Evolutionary conservation across 2,329 filamentous ascomycete species (phyloP).

Genomic region (Elsinoe fawcettii): DNA sequence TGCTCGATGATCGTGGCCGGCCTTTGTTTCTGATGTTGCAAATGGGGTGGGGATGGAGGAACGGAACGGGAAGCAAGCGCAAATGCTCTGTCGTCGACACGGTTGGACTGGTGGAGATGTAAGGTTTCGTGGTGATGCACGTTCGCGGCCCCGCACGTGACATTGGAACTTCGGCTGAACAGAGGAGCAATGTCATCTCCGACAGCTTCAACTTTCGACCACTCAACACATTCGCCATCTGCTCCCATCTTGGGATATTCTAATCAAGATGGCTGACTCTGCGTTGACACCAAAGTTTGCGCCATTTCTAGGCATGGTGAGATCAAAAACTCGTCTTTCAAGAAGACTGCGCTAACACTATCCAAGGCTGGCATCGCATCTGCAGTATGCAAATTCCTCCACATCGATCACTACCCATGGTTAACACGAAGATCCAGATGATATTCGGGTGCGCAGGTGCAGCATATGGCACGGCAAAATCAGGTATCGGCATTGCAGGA

Average conservation of each 20-base stretch:
- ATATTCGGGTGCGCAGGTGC: conserved; percentile 77
- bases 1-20: background rate
- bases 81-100: conserved; percentile 11
- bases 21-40: conserved; percentile 10
- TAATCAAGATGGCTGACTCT: conserved; percentile 37
- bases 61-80: conserved; percentile 8
- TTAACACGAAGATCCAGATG: conserved; percentile 44
- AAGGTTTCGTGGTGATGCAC: conserved; percentile 14
- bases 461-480: conserved; percentile 81
- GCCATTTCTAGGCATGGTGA: conserved; percentile 82
- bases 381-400: conserved; percentile 41
- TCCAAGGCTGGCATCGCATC: conserved; percentile 67
- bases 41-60: background rate
- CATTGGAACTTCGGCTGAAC: conserved; percentile 12
- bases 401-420: background rate
- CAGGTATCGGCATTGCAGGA: conserved; percentile 78
- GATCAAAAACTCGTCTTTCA: conserved; percentile 26
- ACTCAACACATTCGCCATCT: background rate
- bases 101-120: conserved; percentile 1
- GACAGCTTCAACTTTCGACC: background rate
- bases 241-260: background rate
- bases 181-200: background rate
- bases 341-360: conserved; percentile 29
- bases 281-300: conserved; percentile 70
- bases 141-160: conserved; percentile 13